Conservation (phyloP, 106 monocot species). For the Apostasia shenzhenica region DNA sequence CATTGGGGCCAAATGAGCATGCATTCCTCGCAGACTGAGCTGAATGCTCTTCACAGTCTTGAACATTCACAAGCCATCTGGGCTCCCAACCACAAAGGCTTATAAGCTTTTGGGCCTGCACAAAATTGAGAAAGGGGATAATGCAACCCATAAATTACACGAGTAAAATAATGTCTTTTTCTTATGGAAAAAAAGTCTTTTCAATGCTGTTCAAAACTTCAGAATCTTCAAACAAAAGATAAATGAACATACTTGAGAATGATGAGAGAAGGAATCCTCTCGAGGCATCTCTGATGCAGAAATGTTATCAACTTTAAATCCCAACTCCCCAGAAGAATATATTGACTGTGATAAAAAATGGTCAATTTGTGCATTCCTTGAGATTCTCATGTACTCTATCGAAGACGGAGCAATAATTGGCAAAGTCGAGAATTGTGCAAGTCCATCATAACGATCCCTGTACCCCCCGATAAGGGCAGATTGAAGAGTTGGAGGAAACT, state of each 20-base stretch:
- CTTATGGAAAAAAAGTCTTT: too few relatives aligned
- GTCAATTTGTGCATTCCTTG: conserved; percentile 69
- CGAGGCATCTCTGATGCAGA: conserved; percentile 26
- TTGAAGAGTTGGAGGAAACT: conserved; percentile 72
- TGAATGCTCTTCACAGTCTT: conserved; percentile 96
- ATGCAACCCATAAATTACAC: neutral
- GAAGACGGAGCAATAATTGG: conserved; percentile 74
- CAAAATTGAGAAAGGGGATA: conserved; percentile 10
- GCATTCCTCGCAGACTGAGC: conserved; percentile 78
- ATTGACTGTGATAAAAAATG: conserved; percentile 55
- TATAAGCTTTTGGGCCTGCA: conserved; percentile 82
- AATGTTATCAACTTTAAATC: conserved; percentile 43
- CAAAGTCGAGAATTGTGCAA: conserved; percentile 67
- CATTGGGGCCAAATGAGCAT: conserved; percentile 40
- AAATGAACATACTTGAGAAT: conserved; percentile 40
- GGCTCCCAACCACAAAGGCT: conserved; percentile 99
- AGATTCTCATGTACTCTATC: conserved; percentile 58
- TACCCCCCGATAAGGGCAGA: conserved; percentile 83
- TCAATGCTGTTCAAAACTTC: too few relatives aligned
- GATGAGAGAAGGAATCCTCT: conserved; percentile 44
- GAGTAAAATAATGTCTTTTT: neutral
- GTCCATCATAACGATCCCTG: conserved; percentile 88
- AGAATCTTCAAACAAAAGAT: neutral
- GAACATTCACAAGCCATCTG: conserved; percentile 91
- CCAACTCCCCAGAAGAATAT: conserved; percentile 48